Base-by-base conservation (phyloP, 345 rosid genomes). In the Dipteronia dyeriana region DNA sequence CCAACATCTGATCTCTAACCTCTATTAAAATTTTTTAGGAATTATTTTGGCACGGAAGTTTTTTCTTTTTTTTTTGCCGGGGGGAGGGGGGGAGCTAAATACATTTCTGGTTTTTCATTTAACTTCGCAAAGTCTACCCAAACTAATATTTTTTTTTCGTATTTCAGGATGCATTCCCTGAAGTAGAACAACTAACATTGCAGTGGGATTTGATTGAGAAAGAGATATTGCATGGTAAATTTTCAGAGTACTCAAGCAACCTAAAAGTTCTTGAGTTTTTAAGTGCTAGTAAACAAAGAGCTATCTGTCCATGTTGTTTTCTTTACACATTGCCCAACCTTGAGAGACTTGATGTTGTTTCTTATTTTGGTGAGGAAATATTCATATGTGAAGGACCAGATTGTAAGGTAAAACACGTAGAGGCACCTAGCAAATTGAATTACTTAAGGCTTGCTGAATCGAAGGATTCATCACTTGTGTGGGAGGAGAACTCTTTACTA, bases 361-460 rank as follows among this genome's bases (percentile, higher is more conserved):
- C 0, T 9, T 13, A 8, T 45, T 14, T 54, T 54, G 0, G 3
- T 4, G 20, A 54, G 20, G 60, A 54, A 54, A 2, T 54, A 16
- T 54, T 54, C 60, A 14, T 16, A 54, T 17, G 60, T 17, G 60
- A 54, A 54, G 60, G 22, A 54, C 19, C 17, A 3, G 60, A 16
- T 19, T 14, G 60, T 3, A 19, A 16, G n/a, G 60, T 1, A 54
- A 17, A 14, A 54, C n/a, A 54, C 17, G 8, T 2, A 54, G 6
- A 3, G 60, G 20, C n/a, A 14, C 60, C 19, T 54, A 16, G 19
- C 17, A 14, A 19, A 54, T 54, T 56, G 60, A n/a, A 7, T 3
- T 5, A 16, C 5, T 45, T 45, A 10, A 9, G 0, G 2, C 49
- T 45, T 2, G 0, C 0, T 0, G 0, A 0, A 2, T 10, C 11